Evolutionary conservation across 768 basidiomycete species (phyloP), one percentile per base, ranked within the genome.

Genomic region (Boletus barrowsii): DNA sequence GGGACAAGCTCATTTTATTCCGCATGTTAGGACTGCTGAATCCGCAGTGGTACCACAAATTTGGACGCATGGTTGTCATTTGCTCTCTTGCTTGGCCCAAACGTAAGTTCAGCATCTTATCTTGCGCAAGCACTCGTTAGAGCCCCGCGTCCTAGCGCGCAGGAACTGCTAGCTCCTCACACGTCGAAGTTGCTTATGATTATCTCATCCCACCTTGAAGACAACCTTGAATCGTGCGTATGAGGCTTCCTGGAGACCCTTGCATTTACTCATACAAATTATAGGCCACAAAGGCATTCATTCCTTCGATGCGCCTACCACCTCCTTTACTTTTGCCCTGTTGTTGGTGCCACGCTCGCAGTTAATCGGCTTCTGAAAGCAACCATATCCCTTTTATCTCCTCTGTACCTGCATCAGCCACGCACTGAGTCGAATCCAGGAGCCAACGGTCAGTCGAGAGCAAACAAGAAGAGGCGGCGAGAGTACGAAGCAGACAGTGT

Each of bases 401-500:
- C 73, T 33, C 62, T 89, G 15, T 72, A 88, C 52, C 65, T 78
- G 0, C 67, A 68, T 5, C 69, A 74, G 24, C 54, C 74, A 4
- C 74, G 76, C 10, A 56, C 60, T 10, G 64, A 71, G 35, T 48
- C 53, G 20, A 42, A 51, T 24, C 64, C 62, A 1, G 68, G 54
- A 15, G 55, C 62, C 40, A 61, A 59, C 3, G 15, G 51, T 60
- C 43, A 71, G 61, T 73, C 63, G 14, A 83, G 75, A 64, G 84
- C 82, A 61, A 79, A 81, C 51, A 91, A 83, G 67, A 93, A 89
- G 66, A 76, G 86, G 43, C 76, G 79, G 18, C 79, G 83, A 20
- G 84, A 78, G 13, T 91, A 84, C 58, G 88, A 92, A 68, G 88
- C 83, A 10, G 89, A 89, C 50, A 88, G 87, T 62, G 72, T 87